A percentile compares a stretch with the other conserved stretches of the same genome.
These are phyloP conservation scores for Phenoliferia sp. DNA, from an alignment of 1,284 basidiomycete species.

Conservation along the genomic window DNA sequence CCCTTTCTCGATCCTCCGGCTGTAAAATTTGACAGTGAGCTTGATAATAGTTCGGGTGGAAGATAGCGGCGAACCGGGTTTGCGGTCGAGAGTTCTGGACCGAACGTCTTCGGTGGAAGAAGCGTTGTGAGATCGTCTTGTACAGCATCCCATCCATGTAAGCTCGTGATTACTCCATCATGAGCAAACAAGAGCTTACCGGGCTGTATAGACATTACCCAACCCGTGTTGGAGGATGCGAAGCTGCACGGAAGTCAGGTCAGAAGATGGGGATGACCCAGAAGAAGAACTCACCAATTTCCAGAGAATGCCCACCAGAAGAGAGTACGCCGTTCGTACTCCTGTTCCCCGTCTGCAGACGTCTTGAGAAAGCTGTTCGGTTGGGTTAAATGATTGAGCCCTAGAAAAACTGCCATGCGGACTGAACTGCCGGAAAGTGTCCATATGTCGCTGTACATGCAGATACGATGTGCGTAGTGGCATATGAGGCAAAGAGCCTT, in stretches of 20 bases:
- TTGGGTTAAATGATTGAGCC: neutral
- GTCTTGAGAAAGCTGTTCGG: neutral
- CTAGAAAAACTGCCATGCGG: constrained; percentile 1
- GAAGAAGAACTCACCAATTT: too few relatives aligned
- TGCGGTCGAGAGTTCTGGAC: neutral
- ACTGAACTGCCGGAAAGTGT: neutral
- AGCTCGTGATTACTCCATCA: neutral
- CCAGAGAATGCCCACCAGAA: constrained; percentile 4
- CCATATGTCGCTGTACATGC: constrained; percentile 4
- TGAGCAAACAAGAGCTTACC: neutral
- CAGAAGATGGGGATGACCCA: too few relatives aligned
- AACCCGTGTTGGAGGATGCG: constrained; percentile 5
- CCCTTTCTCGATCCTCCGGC: neutral
- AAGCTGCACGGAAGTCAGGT: too few relatives aligned
- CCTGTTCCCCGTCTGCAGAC: neutral
- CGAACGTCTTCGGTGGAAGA: neutral
- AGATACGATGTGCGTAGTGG: constrained; percentile 5
- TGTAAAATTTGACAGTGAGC: neutral
- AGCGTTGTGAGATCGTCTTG: constrained; percentile 1
- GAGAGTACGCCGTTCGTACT: neutral
- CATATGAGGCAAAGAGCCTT: neutral
- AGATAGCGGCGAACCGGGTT: too few relatives aligned
- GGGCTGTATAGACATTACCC: constrained; percentile 2
- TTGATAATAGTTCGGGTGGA: neutral
- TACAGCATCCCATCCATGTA: neutral